Evolutionary conservation across 352 stramenopile species (phyloP).

Genomic region (Phytophthora podocarpi): DNA sequence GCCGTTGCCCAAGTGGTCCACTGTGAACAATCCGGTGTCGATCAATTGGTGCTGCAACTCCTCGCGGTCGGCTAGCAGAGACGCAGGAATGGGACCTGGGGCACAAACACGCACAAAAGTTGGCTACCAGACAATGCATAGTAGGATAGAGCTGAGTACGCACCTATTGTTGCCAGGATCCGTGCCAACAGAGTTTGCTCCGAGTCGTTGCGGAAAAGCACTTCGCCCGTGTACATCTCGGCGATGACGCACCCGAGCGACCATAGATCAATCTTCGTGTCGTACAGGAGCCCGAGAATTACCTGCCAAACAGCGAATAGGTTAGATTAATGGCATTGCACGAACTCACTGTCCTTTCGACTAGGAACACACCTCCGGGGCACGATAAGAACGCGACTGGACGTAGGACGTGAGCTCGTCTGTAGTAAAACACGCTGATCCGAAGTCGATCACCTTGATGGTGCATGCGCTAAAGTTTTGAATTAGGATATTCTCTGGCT

Average conservation of each 20-base stretch:
- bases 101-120: background rate
- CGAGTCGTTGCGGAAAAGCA: conserved; percentile 88
- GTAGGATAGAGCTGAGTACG: conserved; percentile 1
- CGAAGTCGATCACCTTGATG: conserved; percentile 99
- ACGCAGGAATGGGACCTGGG: conserved; percentile 66
- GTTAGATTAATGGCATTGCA: conserved; percentile 77
- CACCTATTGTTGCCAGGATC: conserved; percentile 84
- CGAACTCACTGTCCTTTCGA: background rate
- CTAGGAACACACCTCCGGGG: conserved; percentile 88
- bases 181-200: conserved; percentile 93
- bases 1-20: conserved; percentile 57
- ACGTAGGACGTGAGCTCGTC: conserved; percentile 98
- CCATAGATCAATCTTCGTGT: conserved; percentile 90
- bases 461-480: conserved; percentile 90
- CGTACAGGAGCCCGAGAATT: conserved; percentile 95
- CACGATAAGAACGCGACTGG: conserved; percentile 97
- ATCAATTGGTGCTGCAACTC: conserved; percentile 62
- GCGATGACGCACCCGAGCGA: conserved; percentile 88
- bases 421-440: conserved; percentile 94
- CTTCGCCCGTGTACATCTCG: conserved; percentile 88
- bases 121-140: background rate
- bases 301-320: conserved; percentile 60
- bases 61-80: conserved; percentile 55
- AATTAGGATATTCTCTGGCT: conserved; percentile 97
- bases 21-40: conserved; percentile 58